Evolutionary conservation across 192 early-diverging fungal genomes (phyloP), one percentile per base, ranked within the genome.

Genomic region (Funneliformis geosporum): DNA sequence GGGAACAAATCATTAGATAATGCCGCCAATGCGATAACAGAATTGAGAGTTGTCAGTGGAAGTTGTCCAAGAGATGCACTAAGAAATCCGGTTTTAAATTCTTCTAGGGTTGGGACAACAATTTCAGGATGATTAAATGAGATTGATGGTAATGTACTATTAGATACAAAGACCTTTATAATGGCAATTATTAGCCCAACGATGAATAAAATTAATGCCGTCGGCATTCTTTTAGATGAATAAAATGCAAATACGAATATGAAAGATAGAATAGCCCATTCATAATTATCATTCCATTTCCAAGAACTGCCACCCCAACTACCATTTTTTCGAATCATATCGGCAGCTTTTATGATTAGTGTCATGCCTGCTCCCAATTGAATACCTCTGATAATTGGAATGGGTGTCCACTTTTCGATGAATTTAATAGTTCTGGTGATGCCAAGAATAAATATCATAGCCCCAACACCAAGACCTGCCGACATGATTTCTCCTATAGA

Each of bases 1-100:
- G 94, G 96, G 79, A 95, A 97, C 79, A 97, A 83, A 79, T 97
- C 95, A 76, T 93, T 86, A 42, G 93, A 89, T 50, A 97, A 85
- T 18, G 88, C 88, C 11, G 89, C 87, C 44, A 95, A 85, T 3
- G 94, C 96, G 60, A 96, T 88, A 1, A 94, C 94, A 42, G 96
- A 97, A 83, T 97, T 97, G 66, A 96, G 87, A 64, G 90, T 79
- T 25, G 96, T 97, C 73, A 97, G 84, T 23, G 96, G 95, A 42
- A 97, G 85, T 87, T 97, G 96, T 16, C 96, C 96, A 42, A 96
- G 85, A 23, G 92, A 92, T 4, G 94, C 96, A 78, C 85, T 92
- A 47, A 94, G 80, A 76, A 96, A 94, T n/a, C 93, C 95, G 10
- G 76, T 84, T 60, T 86, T 85, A 83, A 94, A 93, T 70, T 94